Evolutionary conservation across 768 basidiomycete species (phyloP).

Genomic region (Auricularia sp.): DNA sequence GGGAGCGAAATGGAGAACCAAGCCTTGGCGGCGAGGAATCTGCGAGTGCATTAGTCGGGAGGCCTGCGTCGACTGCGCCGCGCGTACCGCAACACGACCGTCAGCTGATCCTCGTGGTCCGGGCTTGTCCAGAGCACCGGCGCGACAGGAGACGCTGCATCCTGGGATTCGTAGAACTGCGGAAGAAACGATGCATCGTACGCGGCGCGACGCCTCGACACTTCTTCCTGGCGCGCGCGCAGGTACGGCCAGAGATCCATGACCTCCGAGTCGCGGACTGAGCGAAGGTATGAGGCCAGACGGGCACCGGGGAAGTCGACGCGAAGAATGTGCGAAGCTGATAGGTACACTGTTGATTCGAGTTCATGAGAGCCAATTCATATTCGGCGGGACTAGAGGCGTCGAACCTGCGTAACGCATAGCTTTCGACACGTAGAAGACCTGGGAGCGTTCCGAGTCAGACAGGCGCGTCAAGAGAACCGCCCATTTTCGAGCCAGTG

Average conservation of each 20-base stretch:
- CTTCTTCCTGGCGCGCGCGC: constrained; percentile 37
- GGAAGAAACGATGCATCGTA: constrained; percentile 46
- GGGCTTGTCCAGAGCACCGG: constrained; percentile 47
- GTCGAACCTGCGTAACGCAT: constrained; percentile 53
- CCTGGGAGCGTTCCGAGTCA: constrained; percentile 31
- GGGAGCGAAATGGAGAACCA: constrained; percentile 56
- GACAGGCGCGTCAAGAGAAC: constrained; percentile 42
- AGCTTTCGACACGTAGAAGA: constrained; percentile 45
- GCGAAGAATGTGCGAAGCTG: constrained; percentile 40
- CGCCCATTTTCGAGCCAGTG: constrained; percentile 40
- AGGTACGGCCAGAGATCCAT: constrained; percentile 71
- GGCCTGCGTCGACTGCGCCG: neutral
- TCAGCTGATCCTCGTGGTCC: constrained; percentile 46
- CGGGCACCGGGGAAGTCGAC: constrained; percentile 41
- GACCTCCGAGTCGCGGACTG: constrained; percentile 30
- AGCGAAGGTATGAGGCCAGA: constrained; percentile 27
- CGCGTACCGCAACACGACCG: constrained; percentile 44
- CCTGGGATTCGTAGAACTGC: constrained; percentile 18
- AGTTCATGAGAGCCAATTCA: constrained; percentile 3
- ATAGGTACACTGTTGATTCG: constrained; percentile 43
- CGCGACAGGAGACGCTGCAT: constrained; percentile 26
- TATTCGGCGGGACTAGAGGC: neutral
- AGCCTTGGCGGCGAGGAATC: constrained; percentile 52
- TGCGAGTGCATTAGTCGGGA: constrained; percentile 14
- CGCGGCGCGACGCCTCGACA: constrained; percentile 21